Conservation (phyloP, 2,329 filamentous ascomycete species). For the Didymella pinodella region DNA sequence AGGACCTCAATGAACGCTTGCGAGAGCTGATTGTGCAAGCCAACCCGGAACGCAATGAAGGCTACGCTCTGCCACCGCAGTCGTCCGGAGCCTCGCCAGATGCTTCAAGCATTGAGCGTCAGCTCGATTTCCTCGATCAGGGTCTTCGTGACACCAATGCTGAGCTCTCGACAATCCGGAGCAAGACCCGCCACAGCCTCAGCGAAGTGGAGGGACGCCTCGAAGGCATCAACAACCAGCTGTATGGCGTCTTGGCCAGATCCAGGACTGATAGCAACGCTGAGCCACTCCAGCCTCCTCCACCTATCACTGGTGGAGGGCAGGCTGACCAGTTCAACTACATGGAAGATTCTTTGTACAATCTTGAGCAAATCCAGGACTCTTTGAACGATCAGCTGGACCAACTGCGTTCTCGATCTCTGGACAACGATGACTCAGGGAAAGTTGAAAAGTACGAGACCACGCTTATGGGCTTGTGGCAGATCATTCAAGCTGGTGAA, state of each 20-base stretch:
- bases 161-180: constrained; percentile 57
- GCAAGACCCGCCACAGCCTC: constrained; percentile 39
- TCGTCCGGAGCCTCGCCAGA: constrained; percentile 29
- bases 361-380: constrained; percentile 48
- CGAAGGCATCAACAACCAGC: constrained; percentile 66
- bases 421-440: constrained; percentile 30
- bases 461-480: constrained; percentile 61
- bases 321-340: constrained; percentile 74
- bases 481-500: constrained; percentile 58
- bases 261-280: constrained; percentile 60
- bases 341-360: constrained; percentile 67
- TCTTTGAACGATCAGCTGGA: constrained; percentile 42
- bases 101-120: constrained; percentile 55
- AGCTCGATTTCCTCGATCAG: constrained; percentile 76
- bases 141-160: constrained; percentile 68
- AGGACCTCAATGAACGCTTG: constrained; percentile 71
- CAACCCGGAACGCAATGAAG: constrained; percentile 60
- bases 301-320: constrained; percentile 63
- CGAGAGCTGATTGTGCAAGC: constrained; percentile 71
- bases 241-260: constrained; percentile 59
- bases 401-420: constrained; percentile 32
- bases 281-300: constrained; percentile 64
- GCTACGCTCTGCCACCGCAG: constrained; percentile 43
- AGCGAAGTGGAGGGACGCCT: constrained; percentile 52
- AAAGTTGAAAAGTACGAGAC: constrained; percentile 58